Conservation (phyloP, 768 basidiomycete species). For the Kondoa malvinella region DNA sequence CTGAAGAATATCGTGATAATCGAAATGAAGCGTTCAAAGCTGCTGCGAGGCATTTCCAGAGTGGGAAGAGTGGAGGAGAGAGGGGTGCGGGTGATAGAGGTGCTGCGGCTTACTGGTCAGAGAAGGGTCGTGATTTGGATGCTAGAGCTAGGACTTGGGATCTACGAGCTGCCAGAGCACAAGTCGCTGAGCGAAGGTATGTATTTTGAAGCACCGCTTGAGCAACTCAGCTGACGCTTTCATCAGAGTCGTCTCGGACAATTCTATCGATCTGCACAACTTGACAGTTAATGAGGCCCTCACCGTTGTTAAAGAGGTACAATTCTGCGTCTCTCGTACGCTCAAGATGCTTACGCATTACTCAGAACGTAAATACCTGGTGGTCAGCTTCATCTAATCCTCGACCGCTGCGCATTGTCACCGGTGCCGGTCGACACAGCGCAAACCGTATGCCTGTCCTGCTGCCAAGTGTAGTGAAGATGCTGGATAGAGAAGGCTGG, state of each 20-base stretch:
- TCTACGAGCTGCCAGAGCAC: conserved; percentile 30
- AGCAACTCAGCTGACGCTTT: neutral
- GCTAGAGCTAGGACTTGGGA: conserved; percentile 31
- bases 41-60: conserved; percentile 24
- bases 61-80: conserved; percentile 23
- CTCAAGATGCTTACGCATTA: neutral
- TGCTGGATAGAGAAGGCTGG: conserved; percentile 24
- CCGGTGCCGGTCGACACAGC: conserved; percentile 26
- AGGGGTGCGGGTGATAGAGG: conserved; percentile 22
- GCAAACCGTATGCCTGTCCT: conserved; percentile 20
- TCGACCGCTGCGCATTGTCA: conserved; percentile 23
- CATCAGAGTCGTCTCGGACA: conserved; percentile 7
- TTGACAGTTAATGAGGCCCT: conserved; percentile 23
- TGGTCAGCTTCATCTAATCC: conserved; percentile 8
- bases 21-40: conserved; percentile 31
- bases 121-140: conserved; percentile 29
- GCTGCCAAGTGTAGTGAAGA: conserved; percentile 22
- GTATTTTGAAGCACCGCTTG: neutral
- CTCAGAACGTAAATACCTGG: neutral
- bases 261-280: conserved; percentile 24
- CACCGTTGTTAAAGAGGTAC: conserved; percentile 26
- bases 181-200: conserved; percentile 29
- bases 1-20: conserved; percentile 25
- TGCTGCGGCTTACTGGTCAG: conserved; percentile 32
- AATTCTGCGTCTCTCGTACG: conserved; percentile 2